These are phyloP conservation scores for Dendrothele bispora DNA, from an alignment of 768 basidiomycete species.

Conservation along the genomic window DNA sequence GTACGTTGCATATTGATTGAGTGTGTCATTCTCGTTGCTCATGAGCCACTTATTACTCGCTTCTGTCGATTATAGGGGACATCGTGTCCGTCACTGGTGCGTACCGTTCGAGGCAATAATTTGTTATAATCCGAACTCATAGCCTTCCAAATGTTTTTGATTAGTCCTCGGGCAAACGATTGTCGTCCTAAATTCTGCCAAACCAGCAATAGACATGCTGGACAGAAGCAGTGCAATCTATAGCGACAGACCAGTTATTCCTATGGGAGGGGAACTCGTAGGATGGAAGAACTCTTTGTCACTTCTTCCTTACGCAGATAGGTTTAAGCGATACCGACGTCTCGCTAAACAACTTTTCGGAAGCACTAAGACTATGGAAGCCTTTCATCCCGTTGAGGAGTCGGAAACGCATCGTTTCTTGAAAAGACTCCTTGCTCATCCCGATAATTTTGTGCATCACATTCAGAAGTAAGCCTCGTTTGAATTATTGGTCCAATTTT, in stretches of 20 bases:
- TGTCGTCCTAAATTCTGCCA: slow-evolving; percentile 28
- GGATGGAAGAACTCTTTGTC: not conserved
- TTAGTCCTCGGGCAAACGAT: slow-evolving; percentile 34
- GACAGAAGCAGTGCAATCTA: slow-evolving; percentile 40
- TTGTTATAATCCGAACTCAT: no score
- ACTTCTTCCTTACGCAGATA: slow-evolving; percentile 31
- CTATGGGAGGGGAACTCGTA: slow-evolving; percentile 15
- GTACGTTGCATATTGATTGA: slow-evolving; percentile 5
- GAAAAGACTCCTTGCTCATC: slow-evolving; percentile 31
- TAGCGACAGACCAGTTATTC: slow-evolving; percentile 34
- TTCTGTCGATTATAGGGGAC: no score
- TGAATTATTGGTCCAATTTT: no score
- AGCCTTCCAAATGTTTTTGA: no score
- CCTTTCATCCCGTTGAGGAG: slow-evolving; percentile 38
- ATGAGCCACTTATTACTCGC: not conserved
- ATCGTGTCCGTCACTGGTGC: no score
- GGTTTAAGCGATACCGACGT: slow-evolving; percentile 38
- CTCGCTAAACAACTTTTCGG: slow-evolving; percentile 42
- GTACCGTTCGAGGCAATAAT: no score
- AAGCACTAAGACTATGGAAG: slow-evolving; percentile 30
- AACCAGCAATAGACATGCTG: slow-evolving; percentile 32
- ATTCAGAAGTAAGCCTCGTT: slow-evolving; percentile 32
- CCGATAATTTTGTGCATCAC: slow-evolving; percentile 30
- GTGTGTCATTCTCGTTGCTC: not conserved
- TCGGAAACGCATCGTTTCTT: slow-evolving; percentile 37